These are phyloP conservation scores for Aureobasidium leucospermi DNA, from an alignment of 2,329 filamentous ascomycete genomes.

Conservation along the genomic window DNA sequence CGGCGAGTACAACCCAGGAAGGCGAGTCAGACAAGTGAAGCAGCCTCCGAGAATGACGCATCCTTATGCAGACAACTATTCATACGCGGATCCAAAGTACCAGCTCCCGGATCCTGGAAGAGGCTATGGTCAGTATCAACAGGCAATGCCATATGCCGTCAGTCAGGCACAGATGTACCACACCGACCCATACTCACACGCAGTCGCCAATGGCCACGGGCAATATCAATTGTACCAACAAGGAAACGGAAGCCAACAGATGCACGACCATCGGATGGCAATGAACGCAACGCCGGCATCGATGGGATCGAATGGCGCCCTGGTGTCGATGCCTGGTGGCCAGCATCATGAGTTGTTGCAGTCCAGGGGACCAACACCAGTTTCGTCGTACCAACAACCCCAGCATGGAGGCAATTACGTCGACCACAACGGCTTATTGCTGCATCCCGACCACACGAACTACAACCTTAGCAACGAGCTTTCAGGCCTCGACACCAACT, in stretches of 20 bases:
- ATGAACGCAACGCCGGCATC: conserved; percentile 33
- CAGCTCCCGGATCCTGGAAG: conserved; percentile 19
- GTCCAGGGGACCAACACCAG: conserved; percentile 23
- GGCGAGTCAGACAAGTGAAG: conserved; percentile 4
- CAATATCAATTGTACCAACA: conserved; percentile 25
- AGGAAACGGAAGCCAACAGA: background rate
- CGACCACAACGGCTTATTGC: conserved; percentile 1
- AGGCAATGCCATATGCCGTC: conserved; percentile 39
- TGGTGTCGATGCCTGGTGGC: conserved; percentile 34
- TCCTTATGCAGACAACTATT: conserved; percentile 11
- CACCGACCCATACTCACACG: conserved; percentile 39
- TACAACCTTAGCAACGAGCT: conserved; percentile 3
- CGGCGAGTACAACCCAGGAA: conserved; percentile 20
- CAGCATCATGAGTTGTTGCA: conserved; percentile 32
- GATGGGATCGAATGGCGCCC: conserved; percentile 2
- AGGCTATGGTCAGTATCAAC: background rate
- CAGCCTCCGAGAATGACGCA: conserved; percentile 9
- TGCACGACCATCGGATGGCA: conserved; percentile 31
- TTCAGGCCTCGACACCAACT: background rate
- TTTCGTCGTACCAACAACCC: conserved; percentile 21
- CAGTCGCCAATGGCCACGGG: conserved; percentile 41
- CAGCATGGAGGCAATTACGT: conserved; percentile 11
- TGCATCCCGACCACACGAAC: conserved; percentile 7
- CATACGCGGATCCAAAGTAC: conserved; percentile 19
- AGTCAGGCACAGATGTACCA: conserved; percentile 36